Percentiles rank a stretch among this genome's conserved stretches.
Evolutionary conservation across 768 basidiomycete genomes (phyloP).

Genomic region (Gymnopilus dilepis): DNA sequence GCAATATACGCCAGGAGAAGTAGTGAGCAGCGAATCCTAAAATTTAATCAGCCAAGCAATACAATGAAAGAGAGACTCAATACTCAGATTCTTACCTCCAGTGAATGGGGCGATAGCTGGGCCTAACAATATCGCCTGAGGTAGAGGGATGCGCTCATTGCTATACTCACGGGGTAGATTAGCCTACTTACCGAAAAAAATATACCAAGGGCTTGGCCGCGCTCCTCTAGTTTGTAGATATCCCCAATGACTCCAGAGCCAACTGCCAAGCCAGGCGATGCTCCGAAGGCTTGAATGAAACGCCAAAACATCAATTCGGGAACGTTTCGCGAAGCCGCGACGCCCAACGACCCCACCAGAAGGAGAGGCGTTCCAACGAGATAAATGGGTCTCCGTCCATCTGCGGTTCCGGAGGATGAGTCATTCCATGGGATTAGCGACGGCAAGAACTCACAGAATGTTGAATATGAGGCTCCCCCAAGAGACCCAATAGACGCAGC

Average conservation of each 20-base stretch:
- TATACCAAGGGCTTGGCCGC: conserved; percentile 59
- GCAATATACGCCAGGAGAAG: conserved; percentile 70
- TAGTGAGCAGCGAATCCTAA: conserved; percentile 60
- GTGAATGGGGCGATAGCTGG: conserved; percentile 63
- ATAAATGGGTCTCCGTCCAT: conserved; percentile 66
- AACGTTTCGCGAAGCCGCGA: conserved; percentile 49
- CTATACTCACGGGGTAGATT: neutral
- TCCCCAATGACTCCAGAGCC: conserved; percentile 64
- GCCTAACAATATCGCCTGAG: conserved; percentile 58
- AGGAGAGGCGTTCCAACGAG: conserved; percentile 64
- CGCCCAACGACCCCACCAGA: conserved; percentile 62
- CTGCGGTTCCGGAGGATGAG: conserved; percentile 32
- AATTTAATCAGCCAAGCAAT: neutral
- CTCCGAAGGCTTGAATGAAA: conserved; percentile 67
- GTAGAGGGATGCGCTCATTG: neutral
- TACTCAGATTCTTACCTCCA: conserved; percentile 45
- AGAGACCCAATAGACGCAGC: conserved; percentile 36
- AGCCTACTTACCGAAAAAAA: conserved; percentile 49
- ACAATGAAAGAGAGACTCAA: neutral
- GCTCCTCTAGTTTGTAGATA: conserved; percentile 63
- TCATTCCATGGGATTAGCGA: neutral
- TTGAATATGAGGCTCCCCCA: conserved; percentile 38
- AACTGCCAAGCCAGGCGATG: conserved; percentile 55
- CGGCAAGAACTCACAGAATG: conserved; percentile 33
- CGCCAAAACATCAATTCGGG: conserved; percentile 60